phyloP scores from a whole-genome alignment of 1,139 yeast species.

The Pneumocystis carinii region DNA sequence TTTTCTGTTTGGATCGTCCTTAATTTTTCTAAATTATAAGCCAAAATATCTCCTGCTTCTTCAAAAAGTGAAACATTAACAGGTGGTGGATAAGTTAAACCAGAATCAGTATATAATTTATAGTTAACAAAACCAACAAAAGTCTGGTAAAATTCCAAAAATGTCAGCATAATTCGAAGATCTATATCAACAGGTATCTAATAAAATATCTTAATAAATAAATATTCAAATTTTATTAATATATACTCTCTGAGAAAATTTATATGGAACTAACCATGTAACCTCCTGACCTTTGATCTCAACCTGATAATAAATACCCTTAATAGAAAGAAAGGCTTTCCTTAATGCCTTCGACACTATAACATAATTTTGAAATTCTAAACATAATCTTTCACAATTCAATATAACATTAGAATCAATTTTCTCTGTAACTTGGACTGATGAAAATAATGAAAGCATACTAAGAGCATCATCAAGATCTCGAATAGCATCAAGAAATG shows the following conservation, averaged over 20 bases:
- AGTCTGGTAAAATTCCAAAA: constrained; percentile 88
- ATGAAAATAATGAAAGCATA: constrained; percentile 85
- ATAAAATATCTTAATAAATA: neutral
- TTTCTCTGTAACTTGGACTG: constrained; percentile 84
- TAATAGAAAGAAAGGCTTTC: constrained; percentile 88
- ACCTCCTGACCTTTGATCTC: constrained; percentile 78
- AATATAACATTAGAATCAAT: constrained; percentile 65
- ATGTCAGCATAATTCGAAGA: constrained; percentile 91
- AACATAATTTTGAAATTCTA: constrained; percentile 91
- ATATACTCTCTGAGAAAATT: constrained; percentile 75
- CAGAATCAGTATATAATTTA: constrained; percentile 73
- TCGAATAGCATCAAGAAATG: constrained; percentile 79
- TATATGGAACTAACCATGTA: constrained; percentile 93
- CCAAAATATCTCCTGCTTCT: constrained; percentile 78
- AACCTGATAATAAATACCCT: constrained; percentile 95
- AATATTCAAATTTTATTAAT: neutral
- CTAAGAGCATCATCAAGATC: constrained; percentile 91
- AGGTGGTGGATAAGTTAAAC: constrained; percentile 81
- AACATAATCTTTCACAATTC: constrained; percentile 74
- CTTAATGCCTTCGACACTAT: constrained; percentile 69
- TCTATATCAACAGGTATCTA: constrained; percentile 68
- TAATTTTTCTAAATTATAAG: constrained; percentile 50
- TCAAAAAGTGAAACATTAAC: constrained; percentile 57
- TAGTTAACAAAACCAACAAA: constrained; percentile 71
- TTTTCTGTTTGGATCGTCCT: neutral